phyloP scores from a whole-genome alignment of 2,329 filamentous ascomycete species.

The Penicillium sp. region DNA sequence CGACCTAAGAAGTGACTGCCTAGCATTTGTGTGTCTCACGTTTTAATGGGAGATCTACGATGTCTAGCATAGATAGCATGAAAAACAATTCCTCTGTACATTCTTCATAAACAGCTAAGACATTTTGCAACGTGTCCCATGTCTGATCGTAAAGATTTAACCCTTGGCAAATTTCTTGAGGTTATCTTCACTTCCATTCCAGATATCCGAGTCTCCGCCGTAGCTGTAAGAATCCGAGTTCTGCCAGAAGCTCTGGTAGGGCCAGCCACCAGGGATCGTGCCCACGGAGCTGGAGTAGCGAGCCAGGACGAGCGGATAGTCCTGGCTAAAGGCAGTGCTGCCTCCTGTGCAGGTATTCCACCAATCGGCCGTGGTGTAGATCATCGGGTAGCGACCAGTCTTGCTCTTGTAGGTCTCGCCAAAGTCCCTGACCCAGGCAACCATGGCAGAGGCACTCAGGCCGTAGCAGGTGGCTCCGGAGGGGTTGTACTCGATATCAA shows the following conservation, averaged over 20 bases:
- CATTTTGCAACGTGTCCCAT: too few relatives aligned
- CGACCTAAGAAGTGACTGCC: too few relatives aligned
- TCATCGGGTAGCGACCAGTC: slow-evolving; percentile 54
- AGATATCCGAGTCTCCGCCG: slow-evolving; percentile 57
- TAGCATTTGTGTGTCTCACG: too few relatives aligned
- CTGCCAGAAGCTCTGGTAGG: slow-evolving; percentile 59
- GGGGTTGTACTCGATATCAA: slow-evolving; percentile 55
- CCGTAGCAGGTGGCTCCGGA: slow-evolving; percentile 49
- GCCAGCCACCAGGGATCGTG: slow-evolving; percentile 55
- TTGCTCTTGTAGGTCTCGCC: slow-evolving; percentile 52
- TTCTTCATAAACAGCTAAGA: too few relatives aligned
- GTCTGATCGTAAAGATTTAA: background rate
- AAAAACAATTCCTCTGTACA: too few relatives aligned
- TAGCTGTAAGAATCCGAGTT: slow-evolving; percentile 52
- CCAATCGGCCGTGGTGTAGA: slow-evolving; percentile 58
- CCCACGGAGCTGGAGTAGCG: slow-evolving; percentile 47
- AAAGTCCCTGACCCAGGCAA: slow-evolving; percentile 58
- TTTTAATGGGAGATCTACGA: too few relatives aligned
- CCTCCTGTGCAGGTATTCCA: slow-evolving; percentile 58
- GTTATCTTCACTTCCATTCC: slow-evolving; percentile 49
- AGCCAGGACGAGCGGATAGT: slow-evolving; percentile 54
- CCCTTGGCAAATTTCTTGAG: slow-evolving; percentile 36
- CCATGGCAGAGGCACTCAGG: slow-evolving; percentile 50
- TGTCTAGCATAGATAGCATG: too few relatives aligned
- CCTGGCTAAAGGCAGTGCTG: slow-evolving; percentile 48